Evolutionary conservation across 768 basidiomycete genomes (phyloP).

Genomic region (Kwoniella dejecticola): DNA sequence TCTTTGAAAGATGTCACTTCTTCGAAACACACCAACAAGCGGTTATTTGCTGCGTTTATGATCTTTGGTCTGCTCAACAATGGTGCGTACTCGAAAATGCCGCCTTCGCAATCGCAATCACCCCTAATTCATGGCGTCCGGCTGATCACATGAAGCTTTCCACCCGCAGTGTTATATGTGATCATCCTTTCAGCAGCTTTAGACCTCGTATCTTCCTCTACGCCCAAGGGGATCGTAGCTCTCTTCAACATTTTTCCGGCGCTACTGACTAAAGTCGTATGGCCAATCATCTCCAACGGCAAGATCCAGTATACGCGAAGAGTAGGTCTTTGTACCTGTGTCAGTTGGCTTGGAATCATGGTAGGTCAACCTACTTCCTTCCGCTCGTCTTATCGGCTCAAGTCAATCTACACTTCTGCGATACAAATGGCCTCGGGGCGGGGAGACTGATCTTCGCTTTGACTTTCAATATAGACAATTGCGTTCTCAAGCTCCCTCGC

Average conservation of each 20-base stretch:
- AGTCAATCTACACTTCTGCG: neutral
- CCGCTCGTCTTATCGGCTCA: neutral
- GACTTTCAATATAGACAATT: no score
- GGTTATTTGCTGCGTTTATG: constrained; percentile 67
- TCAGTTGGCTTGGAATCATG: constrained; percentile 83
- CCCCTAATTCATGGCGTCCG: no score
- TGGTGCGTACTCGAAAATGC: constrained; percentile 61
- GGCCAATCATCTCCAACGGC: constrained; percentile 88
- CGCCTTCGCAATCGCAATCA: neutral
- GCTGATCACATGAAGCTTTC: no score
- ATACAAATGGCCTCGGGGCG: no score
- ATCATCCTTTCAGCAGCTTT: constrained; percentile 94
- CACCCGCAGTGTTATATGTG: constrained; percentile 89
- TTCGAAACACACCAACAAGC: constrained; percentile 24
- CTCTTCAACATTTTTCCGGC: constrained; percentile 95
- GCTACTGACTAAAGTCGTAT: constrained; percentile 80
- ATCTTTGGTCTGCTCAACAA: constrained; percentile 92
- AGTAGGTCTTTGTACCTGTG: constrained; percentile 69
- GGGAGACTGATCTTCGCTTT: no score
- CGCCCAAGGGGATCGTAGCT: constrained; percentile 90
- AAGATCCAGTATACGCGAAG: constrained; percentile 77
- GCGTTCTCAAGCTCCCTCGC: constrained; percentile 68
- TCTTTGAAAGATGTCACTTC: constrained; percentile 11
- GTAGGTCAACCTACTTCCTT: constrained; percentile 60
- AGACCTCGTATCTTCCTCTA: constrained; percentile 86